Percentiles rank a stretch among this genome's conserved stretches.
Conservation (phyloP, 192 early-diverging fungal species). For the Coemansia sp. region DNA sequence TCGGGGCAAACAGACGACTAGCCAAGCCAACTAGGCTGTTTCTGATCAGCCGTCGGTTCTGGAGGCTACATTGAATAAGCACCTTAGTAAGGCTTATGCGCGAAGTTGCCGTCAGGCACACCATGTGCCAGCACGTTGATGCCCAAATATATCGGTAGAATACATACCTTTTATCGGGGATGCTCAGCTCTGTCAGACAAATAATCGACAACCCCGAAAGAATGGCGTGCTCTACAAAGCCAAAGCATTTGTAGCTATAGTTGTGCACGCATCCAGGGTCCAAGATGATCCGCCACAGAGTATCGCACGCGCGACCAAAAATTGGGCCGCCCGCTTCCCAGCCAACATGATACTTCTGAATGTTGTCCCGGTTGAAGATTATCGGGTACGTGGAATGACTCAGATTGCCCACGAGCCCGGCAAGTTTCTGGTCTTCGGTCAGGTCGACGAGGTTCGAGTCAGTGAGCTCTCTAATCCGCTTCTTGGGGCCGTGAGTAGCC, state of each 20-base stretch:
- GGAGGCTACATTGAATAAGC: conserved; percentile 14
- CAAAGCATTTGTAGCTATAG: conserved; percentile 11
- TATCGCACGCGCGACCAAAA: conserved; percentile 26
- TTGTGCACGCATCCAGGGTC: background rate
- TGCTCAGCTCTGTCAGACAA: conserved; percentile 32
- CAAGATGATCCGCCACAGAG: conserved; percentile 21
- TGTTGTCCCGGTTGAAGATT: conserved; percentile 6
- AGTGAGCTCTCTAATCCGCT: conserved; percentile 1
- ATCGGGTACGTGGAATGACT: conserved; percentile 19
- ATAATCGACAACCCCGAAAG: conserved; percentile 24
- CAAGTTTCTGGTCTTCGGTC: background rate
- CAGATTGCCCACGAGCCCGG: background rate
- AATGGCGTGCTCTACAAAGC: conserved; percentile 8
- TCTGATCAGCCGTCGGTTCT: conserved; percentile 21
- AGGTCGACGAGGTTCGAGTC: conserved; percentile 16
- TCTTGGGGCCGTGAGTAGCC: conserved; percentile 5
- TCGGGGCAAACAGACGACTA: conserved; percentile 29
- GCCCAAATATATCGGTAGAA: background rate
- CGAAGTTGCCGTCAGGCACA: no score
- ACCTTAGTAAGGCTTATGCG: no score
- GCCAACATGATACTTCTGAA: conserved; percentile 1
- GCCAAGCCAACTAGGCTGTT: conserved; percentile 21
- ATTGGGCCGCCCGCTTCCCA: conserved; percentile 36
- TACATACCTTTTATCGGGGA: conserved; percentile 33
- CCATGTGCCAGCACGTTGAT: no score